Evolutionary conservation across 208 protist species (phyloP), one percentile per base, ranked within the genome.

Genomic region (Acanthamoeba culbertsoni): DNA sequence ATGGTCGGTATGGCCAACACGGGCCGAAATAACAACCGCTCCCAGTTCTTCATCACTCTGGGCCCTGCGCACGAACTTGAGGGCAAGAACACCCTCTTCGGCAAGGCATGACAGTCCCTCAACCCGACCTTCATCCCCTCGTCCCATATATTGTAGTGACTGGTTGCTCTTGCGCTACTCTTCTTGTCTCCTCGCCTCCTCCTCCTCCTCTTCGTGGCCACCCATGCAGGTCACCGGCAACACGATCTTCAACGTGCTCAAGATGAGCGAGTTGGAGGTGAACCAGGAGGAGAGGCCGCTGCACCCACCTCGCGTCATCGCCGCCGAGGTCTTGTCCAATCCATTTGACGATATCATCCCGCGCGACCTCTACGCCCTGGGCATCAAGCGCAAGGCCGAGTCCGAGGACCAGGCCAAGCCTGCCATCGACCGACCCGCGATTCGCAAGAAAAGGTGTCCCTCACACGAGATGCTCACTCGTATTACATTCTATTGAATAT

Each of bases 1-100:
- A 90, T 97, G 16, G 94, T 98, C 53, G 97, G 93, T 14, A 97
- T 97, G 96, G 96, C 97, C 28, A 95, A 93, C 42, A 37, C 55
- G 6, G 93, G 93, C 0, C 20, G 20, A 18, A 91, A 97, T 68
- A 31, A 84, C 16, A 98, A 98, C 68, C 42, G 86, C 91, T 95
- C 91, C 40, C 97, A 98, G 82, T 98, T 98, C 93, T 98, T 98
- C 89, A 96, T 98, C 45, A 98, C 97, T 3, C 37, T 98, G 0
- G 94, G 92, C 26, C 51, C 89, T 23, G 37, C 93, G 0, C 93
- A 95, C 4, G 88, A 95, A 37, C 94, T 98, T 18, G 94, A 95
- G 10, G 46, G 71, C 48, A 98, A 96, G 86, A 94, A 98, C 88
- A 98, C 97, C 5, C 68, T 97, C 37, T 98, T 98, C 93, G 97